Evolutionary conservation across 2,329 filamentous ascomycete species (phyloP).

Genomic region (Penicillium janthinellum): DNA sequence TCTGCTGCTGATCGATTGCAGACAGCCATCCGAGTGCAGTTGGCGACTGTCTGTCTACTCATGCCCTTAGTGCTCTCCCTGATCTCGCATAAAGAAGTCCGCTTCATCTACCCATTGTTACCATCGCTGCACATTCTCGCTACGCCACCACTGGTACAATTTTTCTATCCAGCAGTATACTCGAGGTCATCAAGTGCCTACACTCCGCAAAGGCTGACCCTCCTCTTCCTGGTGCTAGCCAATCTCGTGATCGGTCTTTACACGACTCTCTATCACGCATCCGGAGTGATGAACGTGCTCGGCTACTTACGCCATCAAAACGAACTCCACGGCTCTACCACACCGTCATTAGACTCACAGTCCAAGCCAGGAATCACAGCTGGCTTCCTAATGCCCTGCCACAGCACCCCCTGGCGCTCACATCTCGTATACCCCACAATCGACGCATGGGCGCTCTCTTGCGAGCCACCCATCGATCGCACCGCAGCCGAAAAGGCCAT

Average conservation of each 20-base stretch:
- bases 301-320: constrained; percentile 75
- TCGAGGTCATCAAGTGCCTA: constrained; percentile 33
- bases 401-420: constrained; percentile 92
- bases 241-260: constrained; percentile 76
- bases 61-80: constrained; percentile 68
- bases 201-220: constrained; percentile 54
- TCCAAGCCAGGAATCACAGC: constrained; percentile 51
- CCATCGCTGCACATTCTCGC: constrained; percentile 82
- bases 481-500: constrained; percentile 58
- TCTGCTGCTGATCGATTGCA: constrained; percentile 34
- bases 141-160: constrained; percentile 65
- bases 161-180: constrained; percentile 58
- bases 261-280: constrained; percentile 74
- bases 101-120: constrained; percentile 91
- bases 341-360: constrained; percentile 1
- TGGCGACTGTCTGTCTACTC: constrained; percentile 61
- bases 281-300: constrained; percentile 74
- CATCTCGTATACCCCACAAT: constrained; percentile 77
- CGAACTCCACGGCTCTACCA: constrained; percentile 49
- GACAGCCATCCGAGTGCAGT: constrained; percentile 51
- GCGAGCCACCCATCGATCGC: constrained; percentile 81
- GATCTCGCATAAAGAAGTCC: constrained; percentile 93
- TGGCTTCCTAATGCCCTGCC: constrained; percentile 91
- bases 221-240: constrained; percentile 60
- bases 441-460: constrained; percentile 80